Percentiles rank a stretch among this genome's conserved stretches.
These are phyloP conservation scores for Monilinia aucupariae DNA, from an alignment of 2,329 filamentous ascomycete genomes.

Conservation along the genomic window DNA sequence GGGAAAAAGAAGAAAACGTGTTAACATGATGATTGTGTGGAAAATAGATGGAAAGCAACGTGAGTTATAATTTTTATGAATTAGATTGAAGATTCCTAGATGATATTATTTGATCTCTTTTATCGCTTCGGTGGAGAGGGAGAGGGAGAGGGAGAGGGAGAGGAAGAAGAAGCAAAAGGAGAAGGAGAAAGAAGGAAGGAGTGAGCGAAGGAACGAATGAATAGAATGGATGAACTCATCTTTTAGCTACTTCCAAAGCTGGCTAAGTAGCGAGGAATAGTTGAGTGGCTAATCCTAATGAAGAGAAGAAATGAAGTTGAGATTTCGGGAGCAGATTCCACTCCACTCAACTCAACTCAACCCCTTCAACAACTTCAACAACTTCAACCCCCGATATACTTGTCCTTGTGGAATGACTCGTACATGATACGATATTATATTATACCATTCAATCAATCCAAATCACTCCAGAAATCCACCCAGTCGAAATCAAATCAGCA, in stretches of 20 bases:
- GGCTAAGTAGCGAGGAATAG: conserved; percentile 1
- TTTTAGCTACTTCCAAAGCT: conserved; percentile 14
- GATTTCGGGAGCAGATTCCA: not conserved
- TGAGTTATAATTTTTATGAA: conserved; percentile 45
- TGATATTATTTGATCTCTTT: too few relatives aligned
- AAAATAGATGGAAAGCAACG: conserved; percentile 86
- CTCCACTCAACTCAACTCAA: too few relatives aligned
- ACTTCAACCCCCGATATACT: not conserved
- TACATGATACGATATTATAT: not conserved
- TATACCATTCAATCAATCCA: not conserved
- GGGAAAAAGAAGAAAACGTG: conserved; percentile 4
- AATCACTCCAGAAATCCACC: too few relatives aligned
- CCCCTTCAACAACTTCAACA: not conserved
- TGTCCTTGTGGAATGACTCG: not conserved
- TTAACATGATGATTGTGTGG: not conserved
- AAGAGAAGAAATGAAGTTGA: too few relatives aligned
- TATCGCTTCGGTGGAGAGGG: too few relatives aligned
- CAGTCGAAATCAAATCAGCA: too few relatives aligned
- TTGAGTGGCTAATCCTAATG: not conserved
- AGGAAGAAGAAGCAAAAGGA: too few relatives aligned
- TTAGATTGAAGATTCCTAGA: not conserved
- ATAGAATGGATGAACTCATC: not conserved
- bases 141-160: not conserved
- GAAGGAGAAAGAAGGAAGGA: not conserved
- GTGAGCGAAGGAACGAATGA: not conserved